These are phyloP conservation scores for Epipyxis sp. DNA, from an alignment of 108 stramenopile genomes.

Conservation along the genomic window DNA sequence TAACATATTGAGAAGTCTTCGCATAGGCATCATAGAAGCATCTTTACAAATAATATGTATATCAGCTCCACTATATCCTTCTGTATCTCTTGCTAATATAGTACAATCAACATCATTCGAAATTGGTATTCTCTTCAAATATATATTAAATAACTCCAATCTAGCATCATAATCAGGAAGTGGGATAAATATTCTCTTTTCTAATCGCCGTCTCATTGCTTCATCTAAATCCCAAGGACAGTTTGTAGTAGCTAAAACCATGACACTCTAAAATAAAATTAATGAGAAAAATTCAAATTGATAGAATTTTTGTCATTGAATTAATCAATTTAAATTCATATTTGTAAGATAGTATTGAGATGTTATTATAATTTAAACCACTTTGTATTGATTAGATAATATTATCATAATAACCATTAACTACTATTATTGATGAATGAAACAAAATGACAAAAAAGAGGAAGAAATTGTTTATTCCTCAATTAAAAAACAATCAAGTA, in stretches of 20 bases:
- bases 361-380: too few species aligned
- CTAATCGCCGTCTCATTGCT: conserved; percentile 78
- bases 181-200: conserved; percentile 72
- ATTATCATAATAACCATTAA: background rate
- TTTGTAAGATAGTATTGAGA: too few species aligned
- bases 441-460: too few species aligned
- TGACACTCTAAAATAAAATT: conserved; percentile 38
- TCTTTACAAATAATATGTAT: conserved; percentile 47
- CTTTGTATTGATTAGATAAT: background rate
- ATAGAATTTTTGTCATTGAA: too few species aligned
- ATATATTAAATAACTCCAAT: background rate
- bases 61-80: conserved; percentile 91
- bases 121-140: conserved; percentile 79
- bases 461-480: too few species aligned
- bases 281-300: too few species aligned
- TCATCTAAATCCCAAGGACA: conserved; percentile 89
- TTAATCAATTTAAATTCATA: too few species aligned
- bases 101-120: conserved; percentile 69
- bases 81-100: conserved; percentile 72
- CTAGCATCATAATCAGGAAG: conserved; percentile 54
- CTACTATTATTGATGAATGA: background rate
- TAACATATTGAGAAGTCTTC: background rate
- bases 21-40: conserved; percentile 6
- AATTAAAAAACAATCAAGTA: too few species aligned
- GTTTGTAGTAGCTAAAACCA: conserved; percentile 86